A percentile compares a stretch with the other conserved stretches of the same genome.
These are phyloP conservation scores for Piromyces finnis DNA, from an alignment of 192 early-diverging fungal genomes.

Conservation along the genomic window DNA sequence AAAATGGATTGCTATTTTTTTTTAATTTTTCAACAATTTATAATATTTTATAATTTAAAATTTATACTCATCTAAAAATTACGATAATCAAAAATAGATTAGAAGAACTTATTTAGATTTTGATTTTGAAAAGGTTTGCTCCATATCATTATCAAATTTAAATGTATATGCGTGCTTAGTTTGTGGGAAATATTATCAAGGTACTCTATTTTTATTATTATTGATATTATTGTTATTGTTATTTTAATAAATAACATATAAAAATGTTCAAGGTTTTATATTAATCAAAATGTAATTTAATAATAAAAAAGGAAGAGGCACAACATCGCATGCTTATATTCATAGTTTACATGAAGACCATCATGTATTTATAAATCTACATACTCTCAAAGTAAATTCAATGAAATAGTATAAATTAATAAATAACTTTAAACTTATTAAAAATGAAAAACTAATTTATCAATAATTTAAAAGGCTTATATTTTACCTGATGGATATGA, in stretches of 20 bases:
- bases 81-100: not conserved
- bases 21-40: too few relatives aligned
- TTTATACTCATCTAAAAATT: too few relatives aligned
- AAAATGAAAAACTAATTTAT: too few relatives aligned
- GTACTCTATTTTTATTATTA: constrained; percentile 8
- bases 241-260: too few relatives aligned
- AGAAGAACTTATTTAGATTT: constrained; percentile 48
- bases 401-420: not conserved
- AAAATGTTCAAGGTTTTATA: too few relatives aligned
- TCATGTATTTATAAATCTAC: constrained; percentile 86
- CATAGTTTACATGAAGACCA: constrained; percentile 90
- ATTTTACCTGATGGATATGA: constrained; percentile 89
- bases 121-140: constrained; percentile 97
- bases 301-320: constrained; percentile 50
- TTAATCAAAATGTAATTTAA: not conserved
- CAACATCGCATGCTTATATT: constrained; percentile 80
- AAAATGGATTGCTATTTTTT: too few relatives aligned
- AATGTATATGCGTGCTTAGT: constrained; percentile 94
- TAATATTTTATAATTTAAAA: too few relatives aligned
- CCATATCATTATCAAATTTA: constrained; percentile 75
- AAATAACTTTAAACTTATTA: too few relatives aligned
- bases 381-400: constrained; percentile 48
- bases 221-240: not conserved
- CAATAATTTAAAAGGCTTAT: constrained; percentile 33
- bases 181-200: constrained; percentile 91